Evolutionary conservation across 208 protist genomes (phyloP), one percentile per base, ranked within the genome.

Genomic region (Leptomonas pyrrhocoris): DNA sequence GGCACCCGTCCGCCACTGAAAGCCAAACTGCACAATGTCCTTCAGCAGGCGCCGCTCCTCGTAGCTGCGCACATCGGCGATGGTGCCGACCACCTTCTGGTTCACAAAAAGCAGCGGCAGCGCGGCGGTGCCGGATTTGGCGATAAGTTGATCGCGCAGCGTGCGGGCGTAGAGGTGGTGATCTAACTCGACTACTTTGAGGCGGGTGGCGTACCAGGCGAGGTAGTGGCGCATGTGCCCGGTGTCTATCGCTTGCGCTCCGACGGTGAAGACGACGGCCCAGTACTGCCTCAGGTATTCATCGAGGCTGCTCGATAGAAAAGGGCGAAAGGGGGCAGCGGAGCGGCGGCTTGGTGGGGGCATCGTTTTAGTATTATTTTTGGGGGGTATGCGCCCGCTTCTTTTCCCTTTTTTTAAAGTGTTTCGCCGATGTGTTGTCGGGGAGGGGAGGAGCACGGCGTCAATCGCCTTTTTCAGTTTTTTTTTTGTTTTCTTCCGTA

Each of bases 81-180:
- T 69, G 3, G 89, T 94, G 38, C 92, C 92, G 12, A 96, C 81
- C 42, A 93, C 40, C 49, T 82, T 79, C 63, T 93, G 74, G 58
- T 96, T 93, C 12, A 96, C 92, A 79, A 96, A 96, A 11, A 96
- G 68, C 8, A 96, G 46, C 8, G 92, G 92, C 12, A 96, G 83
- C 0, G 81, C 87, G 4, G 69, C 9, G 8, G 78, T 93, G 38
- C 77, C 70, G 23, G 84, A 76, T 21, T 57, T 70, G 42, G 31
- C 57, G 23, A 81, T 50, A 21, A 94, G 64, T 50, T 90, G 79
- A 6, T 78, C 68, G 27, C 83, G 92, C n/a, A 96, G 74, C 12
- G 66, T 40, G 3, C 69, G 38, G 6, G 84, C 86, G 58, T 93
- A 57, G 0, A 94, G 40, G 73, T 96, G 92, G 79, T 94, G 92